phyloP scores from a whole-genome alignment of 2,329 filamentous ascomycete species.

The Rhynchosporium graminicola region DNA sequence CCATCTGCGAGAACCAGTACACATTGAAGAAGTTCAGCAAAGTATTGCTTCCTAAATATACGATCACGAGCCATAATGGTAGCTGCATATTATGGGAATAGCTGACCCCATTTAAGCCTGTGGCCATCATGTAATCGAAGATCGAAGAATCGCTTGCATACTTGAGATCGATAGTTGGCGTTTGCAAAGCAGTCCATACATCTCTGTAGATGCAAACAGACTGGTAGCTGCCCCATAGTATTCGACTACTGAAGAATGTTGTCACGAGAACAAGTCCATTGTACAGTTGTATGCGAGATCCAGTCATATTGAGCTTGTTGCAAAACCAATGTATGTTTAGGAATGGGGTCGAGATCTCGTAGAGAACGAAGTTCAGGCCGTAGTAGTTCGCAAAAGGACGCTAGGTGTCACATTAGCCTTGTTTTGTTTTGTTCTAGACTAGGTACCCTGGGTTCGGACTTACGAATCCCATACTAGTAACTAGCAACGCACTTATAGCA shows the following conservation, averaged over 20 bases:
- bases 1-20: neutral
- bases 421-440: neutral
- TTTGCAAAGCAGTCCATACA: neutral
- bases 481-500: slow-evolving; percentile 67
- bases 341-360: slow-evolving; percentile 80
- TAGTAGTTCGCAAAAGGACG: slow-evolving; percentile 81
- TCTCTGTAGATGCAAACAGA: neutral
- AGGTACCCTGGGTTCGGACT: neutral
- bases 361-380: slow-evolving; percentile 74
- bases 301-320: slow-evolving; percentile 7
- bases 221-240: neutral
- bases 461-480: slow-evolving; percentile 39
- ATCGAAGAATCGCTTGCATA: neutral
- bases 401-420: slow-evolving; percentile 45
- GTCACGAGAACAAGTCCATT: slow-evolving; percentile 1
- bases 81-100: neutral
- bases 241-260: slow-evolving; percentile 5
- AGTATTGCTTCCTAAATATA: neutral
- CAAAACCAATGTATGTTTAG: slow-evolving; percentile 65
- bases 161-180: neutral
- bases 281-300: slow-evolving; percentile 6
- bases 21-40: neutral
- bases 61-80: neutral
- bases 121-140: neutral
- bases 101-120: neutral